Base-by-base conservation (phyloP, 257 asterid genomes). In the Przewalskia tangutica region DNA sequence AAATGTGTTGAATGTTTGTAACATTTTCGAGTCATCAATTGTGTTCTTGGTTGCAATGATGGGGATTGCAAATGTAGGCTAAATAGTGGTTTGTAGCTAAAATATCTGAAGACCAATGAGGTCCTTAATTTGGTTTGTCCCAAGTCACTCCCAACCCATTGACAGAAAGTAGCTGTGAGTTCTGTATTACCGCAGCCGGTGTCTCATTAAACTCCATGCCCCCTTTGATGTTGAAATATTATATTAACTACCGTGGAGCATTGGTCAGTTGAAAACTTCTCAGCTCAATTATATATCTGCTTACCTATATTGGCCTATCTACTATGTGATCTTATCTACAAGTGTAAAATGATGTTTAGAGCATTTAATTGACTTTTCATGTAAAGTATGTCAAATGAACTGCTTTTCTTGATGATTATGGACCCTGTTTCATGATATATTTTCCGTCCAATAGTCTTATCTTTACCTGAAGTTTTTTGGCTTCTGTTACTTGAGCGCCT, bases 401-500 rank as follows among this genome's bases (percentile, higher is more conserved):
- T n/a, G 55, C 9, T 42, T n/a, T n/a, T 42, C 55, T 5, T 68
- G 55, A 40, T 42, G 54, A 68, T 42, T 42, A 9, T 68, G 55
- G 27, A 48, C 77, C 55, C 51, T 68, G 77, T 42, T 0, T 68
- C 9, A 1, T 68, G 36, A 68, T 40, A 42, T 11, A 7, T 4
- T 68, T 68, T 5, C 55, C 6, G 2, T 42, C 55, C 23, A 38
- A 54, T 54, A 10, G n/a, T 20, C 66, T 58, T 38, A 44, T 60
- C 77, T 4, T 27, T 76, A 16, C 67, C 67, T 5, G 20, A 68
- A 50, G 51, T 16, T 64, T 77, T 68, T 42, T 62, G 11, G 32
- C 59, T 60, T 50, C 44, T 38, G 36, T 83, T 63, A 80, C 67
- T 59, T 85, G 23, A 81, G 75, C 20, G 65, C 81, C 80, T 13